Evolutionary conservation across 2,329 filamentous ascomycete species (phyloP).

Genomic region (Ophiostoma sp.): DNA sequence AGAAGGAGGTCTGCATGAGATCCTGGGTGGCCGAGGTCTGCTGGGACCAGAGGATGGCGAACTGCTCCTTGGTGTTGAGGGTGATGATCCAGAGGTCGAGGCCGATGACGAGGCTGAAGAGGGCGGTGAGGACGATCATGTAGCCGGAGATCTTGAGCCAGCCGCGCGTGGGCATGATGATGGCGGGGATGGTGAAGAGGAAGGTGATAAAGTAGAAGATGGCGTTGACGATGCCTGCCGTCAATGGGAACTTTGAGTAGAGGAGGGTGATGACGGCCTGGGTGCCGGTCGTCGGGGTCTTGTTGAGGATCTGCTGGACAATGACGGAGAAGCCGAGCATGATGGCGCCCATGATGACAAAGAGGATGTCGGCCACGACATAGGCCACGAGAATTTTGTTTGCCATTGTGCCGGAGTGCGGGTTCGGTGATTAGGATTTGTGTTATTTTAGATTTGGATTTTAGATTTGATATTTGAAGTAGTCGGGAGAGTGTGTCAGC

Average conservation of each 20-base stretch:
- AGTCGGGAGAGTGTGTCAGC: no score
- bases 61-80: slow-evolving; percentile 58
- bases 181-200: slow-evolving; percentile 62
- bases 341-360: slow-evolving; percentile 49
- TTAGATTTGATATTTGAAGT: neutral
- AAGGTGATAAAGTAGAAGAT: slow-evolving; percentile 67
- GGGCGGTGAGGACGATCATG: slow-evolving; percentile 53
- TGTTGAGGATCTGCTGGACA: slow-evolving; percentile 43
- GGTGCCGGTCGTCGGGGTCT: slow-evolving; percentile 41
- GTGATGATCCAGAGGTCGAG: slow-evolving; percentile 69
- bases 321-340: slow-evolving; percentile 52
- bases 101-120: slow-evolving; percentile 62
- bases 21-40: slow-evolving; percentile 56
- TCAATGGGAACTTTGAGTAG: slow-evolving; percentile 50
- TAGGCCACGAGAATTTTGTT: slow-evolving; percentile 51
- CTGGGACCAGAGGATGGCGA: slow-evolving; percentile 54
- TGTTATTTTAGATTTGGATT: neutral
- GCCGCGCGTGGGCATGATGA: slow-evolving; percentile 59
- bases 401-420: slow-evolving; percentile 38
- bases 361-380: slow-evolving; percentile 45
- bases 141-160: slow-evolving; percentile 67
- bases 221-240: slow-evolving; percentile 65
- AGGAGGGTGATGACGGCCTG: slow-evolving; percentile 48
- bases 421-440: neutral
- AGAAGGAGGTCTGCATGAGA: slow-evolving; percentile 65